Base-by-base conservation (phyloP, 352 stramenopile genomes). In the Pythium phragmiticola region DNA sequence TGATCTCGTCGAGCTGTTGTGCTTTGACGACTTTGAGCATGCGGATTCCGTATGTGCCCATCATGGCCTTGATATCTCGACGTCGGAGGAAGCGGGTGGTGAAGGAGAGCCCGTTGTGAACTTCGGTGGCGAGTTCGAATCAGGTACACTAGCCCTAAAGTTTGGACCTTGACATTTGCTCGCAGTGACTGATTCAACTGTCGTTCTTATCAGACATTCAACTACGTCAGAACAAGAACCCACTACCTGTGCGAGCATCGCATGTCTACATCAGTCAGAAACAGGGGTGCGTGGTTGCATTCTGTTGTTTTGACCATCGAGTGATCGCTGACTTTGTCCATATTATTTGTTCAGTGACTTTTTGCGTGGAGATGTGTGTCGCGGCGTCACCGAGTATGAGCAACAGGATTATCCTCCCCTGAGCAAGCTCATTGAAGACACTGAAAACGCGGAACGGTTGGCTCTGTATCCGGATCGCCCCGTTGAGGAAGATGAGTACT, bases 21-120 rank as follows among this genome's bases (percentile, higher is more conserved):
- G 87, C 56, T 96, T 96, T 68, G 87, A 96, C 28, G 77, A 92
- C 49, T 58, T 90, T 39, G 80, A 92, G 0, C 81, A 96, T 49
- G 84, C 84, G 7, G 77, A 73, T 23, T 62, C 63, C 7, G 77
- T 95, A 1, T 94, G 84, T 45, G 56, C 63, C 19, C 78, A 90
- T 26, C 87, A 96, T 61, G 79, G 82, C 21, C 63, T 96, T 12
- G 73, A 60, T 21, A 77, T 93, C 45, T 69, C 64, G 48, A 13
- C 46, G 3, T 70, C 63, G 13, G 71, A 83, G 30, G 76, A 78
- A 16, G 3, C 43, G 5, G 45, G 34, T 46, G 66, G 77, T n/a
- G 75, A 84, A n/a, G 75, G 68, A 17, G 65, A 65, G 34, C 60
- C 81, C 26, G 52, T 90, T 23, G 72, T 95, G 21, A 87, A 85